Evolutionary conservation across 176 grass and related monocot species (phyloP), one percentile per base, ranked within the genome.

Genomic region (Juncus inflexus): DNA sequence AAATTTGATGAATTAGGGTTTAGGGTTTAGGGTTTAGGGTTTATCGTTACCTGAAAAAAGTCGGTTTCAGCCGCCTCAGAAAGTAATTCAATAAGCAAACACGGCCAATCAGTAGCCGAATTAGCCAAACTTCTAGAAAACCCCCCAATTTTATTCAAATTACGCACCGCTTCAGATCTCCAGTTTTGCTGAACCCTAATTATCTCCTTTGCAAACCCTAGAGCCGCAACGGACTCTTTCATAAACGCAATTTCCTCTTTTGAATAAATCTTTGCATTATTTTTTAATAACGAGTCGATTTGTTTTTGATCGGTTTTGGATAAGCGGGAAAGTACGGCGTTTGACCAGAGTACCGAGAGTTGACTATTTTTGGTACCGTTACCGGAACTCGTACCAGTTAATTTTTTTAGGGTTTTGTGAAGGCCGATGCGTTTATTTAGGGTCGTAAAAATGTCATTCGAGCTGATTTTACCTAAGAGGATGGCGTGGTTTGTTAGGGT

Each of bases 211-310:
- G 94, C 94, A 53, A 97, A 79, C 0, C 77, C 66, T 51, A 97
- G 51, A 7, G 94, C 77, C 12, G 66, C 70, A 68, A 77, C 64
- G 0, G 88, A 67, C 68, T 97, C 94, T 64, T 78, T 79, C 67
- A 97, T 80, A 40, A 86, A 89, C 9, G 88, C 94, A 50, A 68
- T 77, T 75, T 97, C 94, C 60, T 89, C 94, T 82, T 77, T 89
- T 15, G 85, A 84, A 51, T 84, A 91, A 59, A 68, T 89, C 9
- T 58, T 37, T 13, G 10, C 19, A 49, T 67, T 55, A 5, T 61
- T 47, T 72, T 50, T 73, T 60, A 3, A 50, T 70, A 74, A 76
- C 84, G 75, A 65, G 4, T 80, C 62, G 15, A 59, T 77, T 50
- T 76, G 71, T 50, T 72, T 69, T 2, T 1, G 42, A 11, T 36